A percentile compares a stretch with the other conserved stretches of the same genome.
These are phyloP conservation scores for Tremella fuciformis DNA, from an alignment of 768 basidiomycete species.

Conservation along the genomic window DNA sequence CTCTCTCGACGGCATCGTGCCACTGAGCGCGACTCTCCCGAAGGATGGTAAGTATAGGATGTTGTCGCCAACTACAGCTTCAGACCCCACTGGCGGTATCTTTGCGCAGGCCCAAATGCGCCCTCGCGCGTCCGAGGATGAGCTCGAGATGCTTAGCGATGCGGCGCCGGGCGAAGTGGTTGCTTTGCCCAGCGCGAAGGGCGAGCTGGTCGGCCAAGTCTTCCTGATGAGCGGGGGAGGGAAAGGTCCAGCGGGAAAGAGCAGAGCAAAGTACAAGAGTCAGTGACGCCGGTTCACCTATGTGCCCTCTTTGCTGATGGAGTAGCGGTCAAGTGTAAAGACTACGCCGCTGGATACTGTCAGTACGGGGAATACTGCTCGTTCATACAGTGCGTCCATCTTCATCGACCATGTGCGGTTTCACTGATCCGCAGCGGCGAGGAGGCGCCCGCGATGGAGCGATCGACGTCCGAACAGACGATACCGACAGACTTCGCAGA, in stretches of 20 bases:
- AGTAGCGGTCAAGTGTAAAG: constrained; percentile 47
- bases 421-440: constrained; percentile 13
- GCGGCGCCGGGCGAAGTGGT: constrained; percentile 33
- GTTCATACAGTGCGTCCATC: constrained; percentile 46
- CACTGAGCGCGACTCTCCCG: not conserved
- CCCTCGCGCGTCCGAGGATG: not conserved
- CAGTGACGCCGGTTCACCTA: constrained; percentile 14
- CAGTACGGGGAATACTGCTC: constrained; percentile 51
- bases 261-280: constrained; percentile 49
- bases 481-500: too few species aligned
- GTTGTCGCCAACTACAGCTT: constrained; percentile 17
- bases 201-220: constrained; percentile 37
- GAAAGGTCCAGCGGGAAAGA: constrained; percentile 43
- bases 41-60: constrained; percentile 8
- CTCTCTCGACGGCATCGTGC: constrained; percentile 23
- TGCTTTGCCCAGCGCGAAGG: constrained; percentile 27
- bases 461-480: too few species aligned
- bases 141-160: not conserved
- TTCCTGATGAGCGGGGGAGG: constrained; percentile 51
- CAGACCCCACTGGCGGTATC: constrained; percentile 36
- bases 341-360: constrained; percentile 47
- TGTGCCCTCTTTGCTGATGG: not conserved
- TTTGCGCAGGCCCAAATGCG: constrained; percentile 42
- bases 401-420: not conserved
- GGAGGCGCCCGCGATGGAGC: constrained; percentile 4